Evolutionary conservation across 768 basidiomycete genomes (phyloP).

Genomic region (Cystofilobasidium ferigula): DNA sequence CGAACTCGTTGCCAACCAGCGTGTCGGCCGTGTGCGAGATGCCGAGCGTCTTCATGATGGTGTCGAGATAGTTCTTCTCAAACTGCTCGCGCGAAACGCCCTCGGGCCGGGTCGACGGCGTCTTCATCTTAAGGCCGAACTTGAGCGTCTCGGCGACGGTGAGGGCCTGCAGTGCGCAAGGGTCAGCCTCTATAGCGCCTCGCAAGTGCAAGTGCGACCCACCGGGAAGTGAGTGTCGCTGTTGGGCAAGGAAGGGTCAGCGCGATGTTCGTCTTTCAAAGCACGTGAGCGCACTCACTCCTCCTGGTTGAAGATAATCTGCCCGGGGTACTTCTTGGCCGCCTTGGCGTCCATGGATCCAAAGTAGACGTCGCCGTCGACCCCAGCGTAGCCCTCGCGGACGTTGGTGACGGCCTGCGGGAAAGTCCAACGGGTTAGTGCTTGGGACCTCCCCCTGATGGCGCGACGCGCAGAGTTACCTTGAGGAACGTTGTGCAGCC

Average conservation of each 20-base stretch:
- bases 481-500: conserved; percentile 25
- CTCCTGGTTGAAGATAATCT: conserved; percentile 25
- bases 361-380: conserved; percentile 22
- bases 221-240: conserved; percentile 19
- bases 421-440: background rate
- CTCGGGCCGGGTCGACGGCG: conserved; percentile 17
- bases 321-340: conserved; percentile 19
- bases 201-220: background rate
- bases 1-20: conserved; percentile 58
- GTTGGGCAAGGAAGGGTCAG: background rate
- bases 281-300: too few relatives aligned
- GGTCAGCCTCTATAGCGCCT: background rate
- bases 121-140: conserved; percentile 26
- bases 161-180: background rate
- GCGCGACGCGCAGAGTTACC: background rate
- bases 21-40: conserved; percentile 21
- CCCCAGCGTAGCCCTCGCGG: conserved; percentile 22
- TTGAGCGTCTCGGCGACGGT: conserved; percentile 25
- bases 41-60: conserved; percentile 23
- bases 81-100: conserved; percentile 15
- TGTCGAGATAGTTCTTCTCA: conserved; percentile 13
- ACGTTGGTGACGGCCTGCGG: conserved; percentile 18
- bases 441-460: too few relatives aligned
- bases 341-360: conserved; percentile 18
- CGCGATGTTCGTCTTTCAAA: background rate